Conservation (phyloP, 139 green algal species). For the Tetratostichococcus sp. region DNA sequence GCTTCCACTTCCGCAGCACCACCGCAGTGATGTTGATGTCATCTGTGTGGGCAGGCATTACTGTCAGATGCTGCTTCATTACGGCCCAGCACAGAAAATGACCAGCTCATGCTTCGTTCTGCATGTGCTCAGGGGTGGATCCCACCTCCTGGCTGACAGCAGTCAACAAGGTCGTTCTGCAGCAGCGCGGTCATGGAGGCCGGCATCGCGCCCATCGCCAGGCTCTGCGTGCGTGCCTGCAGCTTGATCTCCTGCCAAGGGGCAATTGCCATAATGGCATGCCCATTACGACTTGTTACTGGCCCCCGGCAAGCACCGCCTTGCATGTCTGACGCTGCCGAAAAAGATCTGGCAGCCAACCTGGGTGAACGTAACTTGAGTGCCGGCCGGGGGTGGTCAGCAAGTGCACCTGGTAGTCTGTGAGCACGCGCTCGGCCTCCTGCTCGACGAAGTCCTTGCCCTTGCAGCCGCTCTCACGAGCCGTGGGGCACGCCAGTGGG, state of each 20-base stretch:
- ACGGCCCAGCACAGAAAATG: neutral
- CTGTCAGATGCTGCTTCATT: neutral
- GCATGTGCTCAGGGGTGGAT: neutral
- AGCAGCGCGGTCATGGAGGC: constrained; percentile 65
- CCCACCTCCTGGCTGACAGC: constrained; percentile 56
- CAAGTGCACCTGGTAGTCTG: constrained; percentile 39
- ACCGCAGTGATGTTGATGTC: constrained; percentile 78
- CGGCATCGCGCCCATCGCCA: constrained; percentile 55
- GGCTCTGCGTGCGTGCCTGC: constrained; percentile 57
- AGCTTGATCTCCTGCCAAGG: constrained; percentile 64
- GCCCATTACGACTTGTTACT: no score
- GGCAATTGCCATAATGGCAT: no score
- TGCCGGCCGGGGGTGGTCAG: neutral
- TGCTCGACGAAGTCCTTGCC: constrained; percentile 55
- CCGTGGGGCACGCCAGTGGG: constrained; percentile 38
- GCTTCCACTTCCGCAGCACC: constrained; percentile 57
- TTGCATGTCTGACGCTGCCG: no score
- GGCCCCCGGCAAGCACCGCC: no score
- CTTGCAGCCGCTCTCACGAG: constrained; percentile 33
- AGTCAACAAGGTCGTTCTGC: constrained; percentile 80
- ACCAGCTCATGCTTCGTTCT: neutral
- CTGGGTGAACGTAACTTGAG: neutral
- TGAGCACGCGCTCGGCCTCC: constrained; percentile 21
- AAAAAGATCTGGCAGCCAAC: no score
- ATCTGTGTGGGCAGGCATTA: no score